Conservation (phyloP, 1,284 basidiomycete genomes). For the Sphagnurus paluster region DNA sequence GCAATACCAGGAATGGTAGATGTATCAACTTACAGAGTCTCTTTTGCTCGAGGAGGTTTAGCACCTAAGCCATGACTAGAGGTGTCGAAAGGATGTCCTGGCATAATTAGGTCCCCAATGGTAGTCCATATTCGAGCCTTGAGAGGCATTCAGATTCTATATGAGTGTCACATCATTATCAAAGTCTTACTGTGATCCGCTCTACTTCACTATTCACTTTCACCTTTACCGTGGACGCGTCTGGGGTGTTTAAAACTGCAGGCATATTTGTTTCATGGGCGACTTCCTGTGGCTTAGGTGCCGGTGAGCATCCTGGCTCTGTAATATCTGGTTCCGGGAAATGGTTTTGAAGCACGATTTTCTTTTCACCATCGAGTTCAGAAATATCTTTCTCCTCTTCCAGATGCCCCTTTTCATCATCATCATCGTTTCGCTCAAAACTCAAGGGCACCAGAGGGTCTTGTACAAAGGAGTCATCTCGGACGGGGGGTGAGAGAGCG, state of each 20-base stretch:
- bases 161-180: not conserved
- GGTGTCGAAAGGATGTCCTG: slow-evolving; percentile 46
- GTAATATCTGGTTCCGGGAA: not conserved
- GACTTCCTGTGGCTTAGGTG: not conserved
- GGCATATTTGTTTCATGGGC: not conserved
- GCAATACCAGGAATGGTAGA: not conserved
- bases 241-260: slow-evolving; percentile 9
- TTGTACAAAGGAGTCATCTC: not conserved
- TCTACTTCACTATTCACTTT: slow-evolving; percentile 58
- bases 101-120: slow-evolving; percentile 62
- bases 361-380: slow-evolving; percentile 2
- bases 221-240: slow-evolving; percentile 30
- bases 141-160: not conserved
- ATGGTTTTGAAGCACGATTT: slow-evolving; percentile 3
- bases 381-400: not conserved
- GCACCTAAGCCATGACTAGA: slow-evolving; percentile 21
- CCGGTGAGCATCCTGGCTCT: not conserved
- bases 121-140: slow-evolving; percentile 71
- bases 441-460: not conserved
- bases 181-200: slow-evolving; percentile 43
- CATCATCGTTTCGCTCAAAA: not conserved
- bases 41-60: slow-evolving; percentile 54
- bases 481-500: not conserved
- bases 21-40: slow-evolving; percentile 56
- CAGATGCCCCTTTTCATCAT: not conserved